Percentiles rank a stretch among this genome's conserved stretches.
Conservation (phyloP, 352 stramenopile genomes). For the Pythium aphanidermatum region DNA sequence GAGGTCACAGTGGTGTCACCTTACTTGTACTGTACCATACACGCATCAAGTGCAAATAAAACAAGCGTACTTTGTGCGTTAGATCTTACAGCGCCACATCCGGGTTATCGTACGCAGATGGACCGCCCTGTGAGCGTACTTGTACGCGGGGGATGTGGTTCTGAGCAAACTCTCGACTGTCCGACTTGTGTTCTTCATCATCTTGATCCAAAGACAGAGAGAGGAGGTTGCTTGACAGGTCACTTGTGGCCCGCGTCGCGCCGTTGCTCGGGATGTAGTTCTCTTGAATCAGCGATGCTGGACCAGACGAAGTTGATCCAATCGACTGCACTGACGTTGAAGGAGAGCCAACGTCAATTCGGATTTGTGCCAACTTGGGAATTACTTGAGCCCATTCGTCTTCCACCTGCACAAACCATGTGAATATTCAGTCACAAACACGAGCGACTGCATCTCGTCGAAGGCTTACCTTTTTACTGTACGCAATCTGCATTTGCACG, state of each 20-base stretch:
- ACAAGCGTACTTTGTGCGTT: neutral
- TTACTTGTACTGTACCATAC: no score
- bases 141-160: constrained; percentile 11
- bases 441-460: neutral
- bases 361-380: constrained; percentile 64
- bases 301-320: constrained; percentile 19
- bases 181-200: constrained; percentile 9
- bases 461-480: constrained; percentile 87
- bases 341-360: constrained; percentile 46
- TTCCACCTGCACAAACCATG: constrained; percentile 50
- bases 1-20: no score
- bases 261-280: constrained; percentile 61
- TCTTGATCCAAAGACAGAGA: constrained; percentile 46
- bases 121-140: constrained; percentile 13
- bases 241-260: neutral
- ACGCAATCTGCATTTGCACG: constrained; percentile 96
- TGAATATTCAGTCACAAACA: neutral
- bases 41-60: neutral
- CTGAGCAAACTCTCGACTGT: constrained; percentile 10
- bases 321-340: constrained; percentile 34
- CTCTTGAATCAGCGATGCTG: constrained; percentile 46
- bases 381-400: constrained; percentile 77
- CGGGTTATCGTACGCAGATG: constrained; percentile 14
- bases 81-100: constrained; percentile 34
- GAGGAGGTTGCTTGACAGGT: constrained; percentile 41